phyloP scores from a whole-genome alignment of 164 flowering plant species.

The Pachysandra terminalis region DNA sequence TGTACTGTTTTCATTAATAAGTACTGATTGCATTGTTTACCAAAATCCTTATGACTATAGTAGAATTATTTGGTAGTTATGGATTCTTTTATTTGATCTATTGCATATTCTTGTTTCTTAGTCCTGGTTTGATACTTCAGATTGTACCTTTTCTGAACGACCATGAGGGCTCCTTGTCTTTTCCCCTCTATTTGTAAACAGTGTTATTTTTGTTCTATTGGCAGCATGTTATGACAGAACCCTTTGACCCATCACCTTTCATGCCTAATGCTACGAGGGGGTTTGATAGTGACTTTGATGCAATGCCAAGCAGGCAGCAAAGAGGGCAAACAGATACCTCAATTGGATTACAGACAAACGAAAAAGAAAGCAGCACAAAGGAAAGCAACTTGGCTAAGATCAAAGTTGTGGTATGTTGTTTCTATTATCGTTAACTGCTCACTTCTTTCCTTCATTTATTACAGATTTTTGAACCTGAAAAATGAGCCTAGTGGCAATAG shows the following conservation, averaged over 20 bases:
- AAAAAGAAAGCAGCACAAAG: slow-evolving; percentile 54
- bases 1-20: too few relatives aligned
- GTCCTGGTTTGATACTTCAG: background rate
- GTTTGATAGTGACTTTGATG: slow-evolving; percentile 54
- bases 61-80: too few relatives aligned
- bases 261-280: slow-evolving; percentile 55
- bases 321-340: slow-evolving; percentile 51
- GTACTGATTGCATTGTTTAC: background rate
- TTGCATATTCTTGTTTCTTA: background rate
- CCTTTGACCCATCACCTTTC: slow-evolving; percentile 93
- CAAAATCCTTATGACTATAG: background rate
- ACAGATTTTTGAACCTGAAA: too few relatives aligned
- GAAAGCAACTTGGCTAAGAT: slow-evolving; percentile 89
- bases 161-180: background rate
- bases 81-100: background rate
- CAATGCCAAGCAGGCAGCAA: slow-evolving; percentile 38
- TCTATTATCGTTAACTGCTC: background rate
- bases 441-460: background rate
- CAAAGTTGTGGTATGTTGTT: slow-evolving; percentile 83
- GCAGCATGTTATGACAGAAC: slow-evolving; percentile 88
- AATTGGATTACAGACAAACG: slow-evolving; percentile 34
- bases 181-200: background rate
- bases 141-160: background rate
- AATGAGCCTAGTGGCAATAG: too few relatives aligned
- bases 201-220: slow-evolving; percentile 15